Evolutionary conservation across 2,329 filamentous ascomycete genomes (phyloP).

Genomic region (Stylonectria norvegica): DNA sequence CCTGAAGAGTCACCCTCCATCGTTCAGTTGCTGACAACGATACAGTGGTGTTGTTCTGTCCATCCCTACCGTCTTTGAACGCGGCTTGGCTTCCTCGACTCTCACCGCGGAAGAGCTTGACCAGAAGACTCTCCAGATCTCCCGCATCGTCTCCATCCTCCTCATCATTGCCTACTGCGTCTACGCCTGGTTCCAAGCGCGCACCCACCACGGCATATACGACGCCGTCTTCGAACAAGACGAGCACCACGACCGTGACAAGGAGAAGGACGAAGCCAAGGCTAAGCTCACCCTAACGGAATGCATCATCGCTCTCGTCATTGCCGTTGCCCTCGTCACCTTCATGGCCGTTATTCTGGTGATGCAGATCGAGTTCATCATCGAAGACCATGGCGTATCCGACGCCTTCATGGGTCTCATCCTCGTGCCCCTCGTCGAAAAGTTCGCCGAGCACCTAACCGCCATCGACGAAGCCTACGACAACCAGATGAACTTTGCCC

Average conservation of each 20-base stretch:
- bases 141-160: slow-evolving; percentile 66
- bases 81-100: slow-evolving; percentile 36
- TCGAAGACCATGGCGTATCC: slow-evolving; percentile 42
- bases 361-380: slow-evolving; percentile 62
- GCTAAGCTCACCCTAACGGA: slow-evolving; percentile 73
- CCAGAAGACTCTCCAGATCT: slow-evolving; percentile 59
- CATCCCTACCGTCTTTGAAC: slow-evolving; percentile 55
- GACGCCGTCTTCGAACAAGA: slow-evolving; percentile 70
- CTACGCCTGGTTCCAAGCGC: slow-evolving; percentile 71
- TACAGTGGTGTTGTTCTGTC: slow-evolving; percentile 34
- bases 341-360: slow-evolving; percentile 73
- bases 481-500: slow-evolving; percentile 78
- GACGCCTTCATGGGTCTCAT: slow-evolving; percentile 66
- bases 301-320: slow-evolving; percentile 59
- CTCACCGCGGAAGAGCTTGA: slow-evolving; percentile 40
- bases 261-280: slow-evolving; percentile 56
- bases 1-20: slow-evolving; percentile 5
- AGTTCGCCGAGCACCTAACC: slow-evolving; percentile 80
- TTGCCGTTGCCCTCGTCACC: slow-evolving; percentile 67
- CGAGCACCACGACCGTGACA: slow-evolving; percentile 64
- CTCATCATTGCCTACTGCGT: slow-evolving; percentile 66
- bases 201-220: slow-evolving; percentile 73
- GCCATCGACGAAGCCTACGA: slow-evolving; percentile 83
- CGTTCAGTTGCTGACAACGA: slow-evolving; percentile 29
- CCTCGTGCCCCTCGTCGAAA: slow-evolving; percentile 77